phyloP scores from a whole-genome alignment of 345 rosid species.

The Eucalyptus victrix region DNA sequence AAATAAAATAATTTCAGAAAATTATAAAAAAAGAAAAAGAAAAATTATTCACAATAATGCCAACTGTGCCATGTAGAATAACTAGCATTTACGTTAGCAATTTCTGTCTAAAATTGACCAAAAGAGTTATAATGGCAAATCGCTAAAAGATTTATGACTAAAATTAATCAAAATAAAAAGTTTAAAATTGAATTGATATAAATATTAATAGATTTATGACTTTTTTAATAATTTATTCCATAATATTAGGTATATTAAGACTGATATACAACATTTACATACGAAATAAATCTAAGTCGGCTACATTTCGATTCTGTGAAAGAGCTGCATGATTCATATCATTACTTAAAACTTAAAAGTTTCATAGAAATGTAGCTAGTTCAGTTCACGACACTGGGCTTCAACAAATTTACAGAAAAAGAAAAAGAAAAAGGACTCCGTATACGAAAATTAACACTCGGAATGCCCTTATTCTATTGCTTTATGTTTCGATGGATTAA shows the following conservation, averaged over 20 bases:
- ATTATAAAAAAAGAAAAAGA: no score
- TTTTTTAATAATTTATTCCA: no score
- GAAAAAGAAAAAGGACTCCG: not conserved
- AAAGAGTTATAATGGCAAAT: not conserved
- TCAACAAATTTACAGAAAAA: not conserved
- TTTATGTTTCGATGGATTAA: not conserved
- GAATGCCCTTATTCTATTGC: not conserved
- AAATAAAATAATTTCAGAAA: no score
- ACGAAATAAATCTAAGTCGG: not conserved
- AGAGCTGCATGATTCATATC: not conserved
- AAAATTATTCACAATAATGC: fast-evolving
- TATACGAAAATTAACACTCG: not conserved
- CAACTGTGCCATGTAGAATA: fast-evolving
- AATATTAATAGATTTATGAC: no score
- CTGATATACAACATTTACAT: not conserved
- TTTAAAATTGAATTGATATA: no score
- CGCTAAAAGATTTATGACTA: fast-evolving
- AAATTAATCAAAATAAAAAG: no score
- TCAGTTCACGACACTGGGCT: not conserved
- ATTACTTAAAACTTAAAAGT: not conserved
- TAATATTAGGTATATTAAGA: not conserved
- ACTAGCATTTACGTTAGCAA: no score
- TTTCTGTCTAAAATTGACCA: fast-evolving
- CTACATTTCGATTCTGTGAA: not conserved
- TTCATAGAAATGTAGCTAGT: not conserved